Evolutionary conservation across 2,329 filamentous ascomycete species (phyloP).

Genomic region (Colletotrichum sp.): DNA sequence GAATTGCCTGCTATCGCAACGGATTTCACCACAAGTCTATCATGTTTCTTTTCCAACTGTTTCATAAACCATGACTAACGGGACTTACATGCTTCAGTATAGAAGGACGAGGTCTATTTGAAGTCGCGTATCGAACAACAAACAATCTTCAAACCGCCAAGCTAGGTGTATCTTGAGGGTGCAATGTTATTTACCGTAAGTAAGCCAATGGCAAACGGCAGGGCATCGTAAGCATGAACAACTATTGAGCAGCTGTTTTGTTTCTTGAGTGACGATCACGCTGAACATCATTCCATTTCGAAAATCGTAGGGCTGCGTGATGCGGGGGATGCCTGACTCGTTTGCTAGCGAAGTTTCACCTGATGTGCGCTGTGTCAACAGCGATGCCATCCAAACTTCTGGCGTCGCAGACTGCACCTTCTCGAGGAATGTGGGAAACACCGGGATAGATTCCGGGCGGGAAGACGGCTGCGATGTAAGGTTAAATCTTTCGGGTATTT

Average conservation of each 20-base stretch:
- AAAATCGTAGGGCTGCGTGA: neutral
- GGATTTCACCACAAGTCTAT: neutral
- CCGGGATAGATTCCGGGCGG: neutral
- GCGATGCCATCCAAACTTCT: neutral
- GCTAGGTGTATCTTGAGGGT: neutral
- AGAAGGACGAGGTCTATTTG: neutral
- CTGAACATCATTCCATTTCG: neutral
- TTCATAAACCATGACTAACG: neutral
- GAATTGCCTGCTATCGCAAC: neutral
- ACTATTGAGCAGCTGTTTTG: neutral
- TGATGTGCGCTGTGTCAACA: neutral
- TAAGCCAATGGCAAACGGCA: neutral
- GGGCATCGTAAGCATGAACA: neutral
- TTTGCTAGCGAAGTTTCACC: neutral
- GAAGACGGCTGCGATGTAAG: neutral
- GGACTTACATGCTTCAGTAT: neutral
- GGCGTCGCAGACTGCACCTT: neutral
- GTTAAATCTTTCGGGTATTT: neutral
- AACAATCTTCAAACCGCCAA: neutral
- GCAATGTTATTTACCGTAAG: neutral
- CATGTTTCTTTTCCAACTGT: neutral
- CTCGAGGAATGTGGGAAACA: neutral
- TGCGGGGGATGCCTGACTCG: neutral
- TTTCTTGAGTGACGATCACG: neutral
- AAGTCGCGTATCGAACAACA: neutral